Evolutionary conservation across 441 rosid genomes (phyloP), one percentile per base, ranked within the genome.

Genomic region (Aleurites moluccanus): DNA sequence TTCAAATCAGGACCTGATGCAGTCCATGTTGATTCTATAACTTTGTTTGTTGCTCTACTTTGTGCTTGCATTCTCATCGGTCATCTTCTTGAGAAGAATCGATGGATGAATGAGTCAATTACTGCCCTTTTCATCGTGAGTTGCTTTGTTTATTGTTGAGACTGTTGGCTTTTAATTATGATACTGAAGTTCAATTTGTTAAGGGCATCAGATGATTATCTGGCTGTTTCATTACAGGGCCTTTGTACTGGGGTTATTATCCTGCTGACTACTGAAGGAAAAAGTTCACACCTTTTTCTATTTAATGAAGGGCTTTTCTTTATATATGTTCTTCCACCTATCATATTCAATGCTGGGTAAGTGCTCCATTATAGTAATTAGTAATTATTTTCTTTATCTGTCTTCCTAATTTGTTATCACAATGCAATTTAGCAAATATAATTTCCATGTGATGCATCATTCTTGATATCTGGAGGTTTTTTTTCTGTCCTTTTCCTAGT

Each of bases 321-420:
- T 68, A 94, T 87, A 74, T 94, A 92, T 81, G 88, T 92, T 79
- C 97, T 94, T 79, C 98, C 98, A 35, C 96, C 98, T 3, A 94
- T 94, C 71, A 94, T 94, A 72, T 94, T 93, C 78, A 94, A 94
- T 67, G 98, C 98, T 3, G 98, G 98, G 98, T 92, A 66, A 77
- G 89, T 77, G 61, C 16, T n/a, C n/a, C n/a, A n/a, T 30, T 20
- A 20, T 62, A 25, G 40, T 6, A 38, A 38, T 38, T 6, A 20
- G 59, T 9, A 20, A 1, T 55, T n/a, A n/a, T 28, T n/a, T 42
- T 65, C 30, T 38, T n/a, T 7, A 25, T 55, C 25, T 55, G 25
- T n/a, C 59, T 55, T 55, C 13, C 23, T 3, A 53, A 8, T 55
- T 55, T 55, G 21, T 55, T 55, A n/a, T 55, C 57, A 18, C 23